Evolutionary conservation across 75 land plant species (phyloP).

Genomic region (Picea sitchensis): DNA sequence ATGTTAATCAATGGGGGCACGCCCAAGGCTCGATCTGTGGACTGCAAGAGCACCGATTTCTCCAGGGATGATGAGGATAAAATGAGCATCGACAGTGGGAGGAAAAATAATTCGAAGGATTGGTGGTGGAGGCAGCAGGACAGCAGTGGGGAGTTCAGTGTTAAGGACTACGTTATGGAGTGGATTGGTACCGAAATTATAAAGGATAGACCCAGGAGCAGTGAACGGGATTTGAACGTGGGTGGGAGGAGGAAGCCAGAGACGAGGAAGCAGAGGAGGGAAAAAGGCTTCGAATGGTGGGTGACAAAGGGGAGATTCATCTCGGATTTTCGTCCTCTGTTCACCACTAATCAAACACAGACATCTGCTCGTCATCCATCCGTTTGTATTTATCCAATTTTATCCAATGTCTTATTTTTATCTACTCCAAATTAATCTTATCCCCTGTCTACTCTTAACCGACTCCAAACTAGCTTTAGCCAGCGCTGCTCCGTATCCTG

Average conservation of each 20-base stretch:
- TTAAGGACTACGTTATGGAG: conserved; percentile 81
- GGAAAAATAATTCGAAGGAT: conserved; percentile 18
- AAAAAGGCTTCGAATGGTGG: conserved; percentile 54
- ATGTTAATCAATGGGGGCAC: no score
- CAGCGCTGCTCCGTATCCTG: no score
- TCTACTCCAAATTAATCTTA: no score
- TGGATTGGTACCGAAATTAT: conserved; percentile 63
- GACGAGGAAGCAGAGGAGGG: conserved; percentile 23
- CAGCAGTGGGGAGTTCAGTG: conserved; percentile 26
- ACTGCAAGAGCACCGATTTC: no score
- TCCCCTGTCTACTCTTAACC: no score
- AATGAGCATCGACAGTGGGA: conserved; percentile 24
- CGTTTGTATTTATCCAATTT: no score
- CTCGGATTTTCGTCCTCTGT: background rate
- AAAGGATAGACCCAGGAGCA: conserved; percentile 41
- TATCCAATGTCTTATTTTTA: no score
- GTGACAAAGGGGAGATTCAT: conserved; percentile 1
- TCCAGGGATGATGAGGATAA: no score
- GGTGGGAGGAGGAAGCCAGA: conserved; percentile 7
- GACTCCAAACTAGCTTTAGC: no score
- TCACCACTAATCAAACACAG: no score
- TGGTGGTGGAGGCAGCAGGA: conserved; percentile 57
- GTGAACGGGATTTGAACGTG: conserved; percentile 3
- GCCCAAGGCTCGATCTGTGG: no score
- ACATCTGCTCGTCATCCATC: no score